A percentile compares a stretch with the other conserved stretches of the same genome.
Evolutionary conservation across 768 basidiomycete species (phyloP).

Genomic region (Xerocomellus amylosporus): DNA sequence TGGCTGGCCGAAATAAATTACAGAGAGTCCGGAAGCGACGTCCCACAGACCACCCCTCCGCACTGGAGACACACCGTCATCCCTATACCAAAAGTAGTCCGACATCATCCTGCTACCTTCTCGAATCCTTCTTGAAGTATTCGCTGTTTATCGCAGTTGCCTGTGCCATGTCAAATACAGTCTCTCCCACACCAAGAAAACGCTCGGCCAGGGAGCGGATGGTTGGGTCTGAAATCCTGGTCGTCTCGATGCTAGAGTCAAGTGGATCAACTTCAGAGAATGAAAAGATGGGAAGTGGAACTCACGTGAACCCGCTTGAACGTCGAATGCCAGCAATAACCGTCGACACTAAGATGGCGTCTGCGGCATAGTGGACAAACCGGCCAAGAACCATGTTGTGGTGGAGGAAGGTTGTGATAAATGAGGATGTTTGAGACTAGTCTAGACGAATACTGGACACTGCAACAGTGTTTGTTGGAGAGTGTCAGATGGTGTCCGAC

Average conservation of each 20-base stretch:
- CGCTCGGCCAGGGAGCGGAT: slow-evolving; percentile 72
- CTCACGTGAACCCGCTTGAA: slow-evolving; percentile 87
- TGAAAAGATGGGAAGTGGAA: slow-evolving; percentile 23
- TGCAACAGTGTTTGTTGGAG: neutral
- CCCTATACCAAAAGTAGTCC: neutral
- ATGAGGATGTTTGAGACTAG: slow-evolving; percentile 1
- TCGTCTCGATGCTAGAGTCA: slow-evolving; percentile 59
- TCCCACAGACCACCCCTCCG: slow-evolving; percentile 10
- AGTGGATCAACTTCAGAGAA: neutral
- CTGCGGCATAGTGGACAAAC: slow-evolving; percentile 78
- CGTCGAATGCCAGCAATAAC: slow-evolving; percentile 88
- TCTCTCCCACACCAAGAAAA: slow-evolving; percentile 85
- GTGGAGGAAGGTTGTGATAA: neutral
- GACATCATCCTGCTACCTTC: slow-evolving; percentile 26
- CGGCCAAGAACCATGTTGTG: slow-evolving; percentile 59
- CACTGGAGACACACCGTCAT: slow-evolving; percentile 6
- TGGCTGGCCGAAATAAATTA: slow-evolving; percentile 28
- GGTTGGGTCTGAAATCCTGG: slow-evolving; percentile 72
- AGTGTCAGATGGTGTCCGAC: neutral
- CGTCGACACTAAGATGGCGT: slow-evolving; percentile 83
- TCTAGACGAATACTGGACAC: neutral
- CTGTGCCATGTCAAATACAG: slow-evolving; percentile 82
- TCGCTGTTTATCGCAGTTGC: slow-evolving; percentile 81
- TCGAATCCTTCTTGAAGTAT: slow-evolving; percentile 67
- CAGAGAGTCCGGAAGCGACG: slow-evolving; percentile 23